A percentile compares a stretch with the other conserved stretches of the same genome.
Conservation (phyloP, 2,329 filamentous ascomycete genomes). For the Aspergillus tamarii region DNA sequence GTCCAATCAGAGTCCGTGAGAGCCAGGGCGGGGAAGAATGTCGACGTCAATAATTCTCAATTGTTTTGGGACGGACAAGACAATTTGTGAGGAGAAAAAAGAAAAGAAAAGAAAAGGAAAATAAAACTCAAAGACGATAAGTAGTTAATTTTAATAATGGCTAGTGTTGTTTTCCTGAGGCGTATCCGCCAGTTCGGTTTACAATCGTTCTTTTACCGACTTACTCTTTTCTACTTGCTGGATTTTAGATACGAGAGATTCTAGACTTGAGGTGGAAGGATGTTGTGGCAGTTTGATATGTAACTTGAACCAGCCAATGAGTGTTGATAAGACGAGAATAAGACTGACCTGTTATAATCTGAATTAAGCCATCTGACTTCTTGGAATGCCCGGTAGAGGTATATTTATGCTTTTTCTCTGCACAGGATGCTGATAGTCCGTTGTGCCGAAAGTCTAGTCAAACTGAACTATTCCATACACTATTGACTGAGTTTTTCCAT, state of each 20-base stretch:
- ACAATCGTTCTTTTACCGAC: not conserved
- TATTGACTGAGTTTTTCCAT: not conserved
- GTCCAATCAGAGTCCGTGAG: constrained; percentile 14
- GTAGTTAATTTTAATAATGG: not conserved
- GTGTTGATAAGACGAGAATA: not conserved
- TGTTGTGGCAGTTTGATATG: not conserved
- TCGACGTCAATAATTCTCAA: constrained; percentile 19
- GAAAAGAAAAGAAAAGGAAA: not conserved
- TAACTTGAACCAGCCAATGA: not conserved
- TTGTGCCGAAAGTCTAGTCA: constrained; percentile 3
- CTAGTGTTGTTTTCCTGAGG: not conserved
- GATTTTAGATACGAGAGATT: not conserved
- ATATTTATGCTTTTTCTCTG: constrained; percentile 6
- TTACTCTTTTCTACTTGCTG: not conserved
- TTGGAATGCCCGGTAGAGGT: not conserved
- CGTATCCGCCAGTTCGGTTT: not conserved
- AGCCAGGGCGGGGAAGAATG: constrained; percentile 4
- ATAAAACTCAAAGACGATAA: not conserved
- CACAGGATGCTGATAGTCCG: not conserved
- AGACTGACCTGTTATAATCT: not conserved
- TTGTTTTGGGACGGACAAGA: not conserved
- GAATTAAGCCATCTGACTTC: not conserved
- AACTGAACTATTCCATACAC: not conserved
- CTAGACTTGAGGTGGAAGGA: constrained; percentile 3
- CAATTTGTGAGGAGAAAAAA: not conserved